A percentile compares a stretch with the other conserved stretches of the same genome.
phyloP scores from a whole-genome alignment of 805 yeast genomes.

The Wickerhamiella vanderwaltii region DNA sequence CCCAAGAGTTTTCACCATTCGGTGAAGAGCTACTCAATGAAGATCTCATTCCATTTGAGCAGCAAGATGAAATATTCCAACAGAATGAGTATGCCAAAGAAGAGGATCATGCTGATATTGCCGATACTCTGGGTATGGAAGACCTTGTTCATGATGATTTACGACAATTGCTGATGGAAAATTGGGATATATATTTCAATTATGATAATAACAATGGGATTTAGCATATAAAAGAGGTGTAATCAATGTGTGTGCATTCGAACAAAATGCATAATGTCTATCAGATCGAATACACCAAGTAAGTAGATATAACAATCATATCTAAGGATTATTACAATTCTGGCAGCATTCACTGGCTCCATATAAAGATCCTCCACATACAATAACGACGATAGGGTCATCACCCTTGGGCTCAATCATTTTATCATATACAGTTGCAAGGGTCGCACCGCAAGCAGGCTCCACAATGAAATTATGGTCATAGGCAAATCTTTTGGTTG shows the following conservation, averaged over 20 bases:
- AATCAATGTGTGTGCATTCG: too few species aligned
- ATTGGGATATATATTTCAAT: neutral
- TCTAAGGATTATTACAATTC: too few species aligned
- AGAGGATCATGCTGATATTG: neutral
- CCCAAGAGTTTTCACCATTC: neutral
- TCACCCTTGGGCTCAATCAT: conserved; percentile 24
- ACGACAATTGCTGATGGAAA: conserved; percentile 11
- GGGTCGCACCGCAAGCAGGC: conserved; percentile 61
- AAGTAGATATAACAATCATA: too few species aligned
- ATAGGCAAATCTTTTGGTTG: conserved; percentile 36
- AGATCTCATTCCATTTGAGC: conserved; percentile 12
- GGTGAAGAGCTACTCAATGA: conserved; percentile 3
- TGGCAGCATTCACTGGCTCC: too few species aligned
- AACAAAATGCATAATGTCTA: too few species aligned
- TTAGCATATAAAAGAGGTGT: too few species aligned
- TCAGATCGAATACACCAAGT: too few species aligned
- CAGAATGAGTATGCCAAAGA: conserved; percentile 8
- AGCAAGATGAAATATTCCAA: conserved; percentile 6
- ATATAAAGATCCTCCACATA: conserved; percentile 35
- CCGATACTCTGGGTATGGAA: conserved; percentile 3
- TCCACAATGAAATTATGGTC: conserved; percentile 42
- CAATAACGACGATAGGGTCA: conserved; percentile 41
- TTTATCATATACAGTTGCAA: conserved; percentile 29
- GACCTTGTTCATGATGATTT: conserved; percentile 14
- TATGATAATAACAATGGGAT: too few species aligned